A percentile compares a stretch with the other conserved stretches of the same genome.
These are phyloP conservation scores for Peniophora sp. DNA, from an alignment of 1,284 basidiomycete species.

Conservation along the genomic window DNA sequence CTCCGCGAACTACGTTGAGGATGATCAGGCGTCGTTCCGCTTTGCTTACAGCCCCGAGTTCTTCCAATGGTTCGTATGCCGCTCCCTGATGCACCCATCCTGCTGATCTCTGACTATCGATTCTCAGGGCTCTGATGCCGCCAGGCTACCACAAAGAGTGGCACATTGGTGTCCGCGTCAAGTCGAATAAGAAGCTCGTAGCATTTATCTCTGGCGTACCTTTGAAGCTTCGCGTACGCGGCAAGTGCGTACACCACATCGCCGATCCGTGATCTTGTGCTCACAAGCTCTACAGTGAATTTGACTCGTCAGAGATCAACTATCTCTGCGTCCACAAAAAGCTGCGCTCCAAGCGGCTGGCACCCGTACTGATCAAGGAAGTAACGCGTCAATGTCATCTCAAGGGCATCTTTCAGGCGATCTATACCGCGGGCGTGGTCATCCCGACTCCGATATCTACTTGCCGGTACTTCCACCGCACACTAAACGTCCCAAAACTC, in stretches of 20 bases:
- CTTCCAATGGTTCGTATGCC: slow-evolving; percentile 65
- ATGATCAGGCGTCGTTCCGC: slow-evolving; percentile 91
- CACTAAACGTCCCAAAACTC: slow-evolving; percentile 88
- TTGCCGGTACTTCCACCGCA: slow-evolving; percentile 88
- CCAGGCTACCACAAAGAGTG: slow-evolving; percentile 92
- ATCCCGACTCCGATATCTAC: slow-evolving; percentile 86
- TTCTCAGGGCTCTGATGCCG: slow-evolving; percentile 83
- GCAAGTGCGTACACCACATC: slow-evolving; percentile 47
- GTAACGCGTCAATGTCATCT: slow-evolving; percentile 92
- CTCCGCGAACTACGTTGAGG: slow-evolving; percentile 94
- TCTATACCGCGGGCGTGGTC: slow-evolving; percentile 91
- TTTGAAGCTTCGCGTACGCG: slow-evolving; percentile 71
- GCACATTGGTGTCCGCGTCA: slow-evolving; percentile 94
- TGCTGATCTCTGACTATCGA: too few species aligned
- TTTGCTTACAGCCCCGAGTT: slow-evolving; percentile 97
- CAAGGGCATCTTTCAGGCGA: slow-evolving; percentile 90
- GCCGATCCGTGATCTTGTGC: not conserved
- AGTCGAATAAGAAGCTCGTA: slow-evolving; percentile 88
- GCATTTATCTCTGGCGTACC: slow-evolving; percentile 98
- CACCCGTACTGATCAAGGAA: slow-evolving; percentile 97
- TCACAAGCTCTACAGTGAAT: slow-evolving; percentile 35
- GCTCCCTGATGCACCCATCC: not conserved
- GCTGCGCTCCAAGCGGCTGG: slow-evolving; percentile 89
- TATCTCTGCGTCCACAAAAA: slow-evolving; percentile 99
- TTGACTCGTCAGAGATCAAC: slow-evolving; percentile 88